Evolutionary conservation across 2,329 filamentous ascomycete genomes (phyloP).

Genomic region (Diaporthe nobilis): DNA sequence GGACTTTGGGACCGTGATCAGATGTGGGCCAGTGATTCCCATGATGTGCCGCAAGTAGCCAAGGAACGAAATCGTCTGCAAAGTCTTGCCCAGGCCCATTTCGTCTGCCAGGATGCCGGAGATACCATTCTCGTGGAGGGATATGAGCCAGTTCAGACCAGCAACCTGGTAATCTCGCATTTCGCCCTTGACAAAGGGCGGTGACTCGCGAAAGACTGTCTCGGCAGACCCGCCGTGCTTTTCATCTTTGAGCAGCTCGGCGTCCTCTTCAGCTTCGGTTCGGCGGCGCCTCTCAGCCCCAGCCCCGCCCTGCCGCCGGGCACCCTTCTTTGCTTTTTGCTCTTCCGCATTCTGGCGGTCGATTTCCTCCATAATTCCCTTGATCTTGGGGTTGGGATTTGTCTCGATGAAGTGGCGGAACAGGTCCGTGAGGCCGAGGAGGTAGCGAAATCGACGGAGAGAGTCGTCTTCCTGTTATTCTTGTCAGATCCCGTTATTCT

Average conservation of each 20-base stretch:
- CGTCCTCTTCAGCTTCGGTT: slow-evolving; percentile 98
- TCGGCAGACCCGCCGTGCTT: slow-evolving; percentile 88
- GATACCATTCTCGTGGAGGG: slow-evolving; percentile 97
- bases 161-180: slow-evolving; percentile 99
- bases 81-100: slow-evolving; percentile 97
- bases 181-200: slow-evolving; percentile 85
- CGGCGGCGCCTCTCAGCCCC: slow-evolving; percentile 83
- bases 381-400: slow-evolving; percentile 94
- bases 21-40: slow-evolving; percentile 90
- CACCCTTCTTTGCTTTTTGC: slow-evolving; percentile 78
- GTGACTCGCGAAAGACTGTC: slow-evolving; percentile 94
- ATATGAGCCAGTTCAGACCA: slow-evolving; percentile 97
- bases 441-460: slow-evolving; percentile 92
- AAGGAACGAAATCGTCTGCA: slow-evolving; percentile 97
- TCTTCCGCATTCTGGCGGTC: slow-evolving; percentile 90
- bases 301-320: slow-evolving; percentile 86
- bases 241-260: slow-evolving; percentile 88
- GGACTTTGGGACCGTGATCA: slow-evolving; percentile 94
- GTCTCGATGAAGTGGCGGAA: slow-evolving; percentile 99
- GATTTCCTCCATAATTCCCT: slow-evolving; percentile 93
- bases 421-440: slow-evolving; percentile 93
- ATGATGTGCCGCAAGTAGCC: slow-evolving; percentile 94
- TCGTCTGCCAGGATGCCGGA: slow-evolving; percentile 98
- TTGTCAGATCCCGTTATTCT: slow-evolving; percentile 33
- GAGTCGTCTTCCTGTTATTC: slow-evolving; percentile 86